Evolutionary conservation across 352 stramenopile species (phyloP).

Genomic region (Hyaloperonospora brassicae): DNA sequence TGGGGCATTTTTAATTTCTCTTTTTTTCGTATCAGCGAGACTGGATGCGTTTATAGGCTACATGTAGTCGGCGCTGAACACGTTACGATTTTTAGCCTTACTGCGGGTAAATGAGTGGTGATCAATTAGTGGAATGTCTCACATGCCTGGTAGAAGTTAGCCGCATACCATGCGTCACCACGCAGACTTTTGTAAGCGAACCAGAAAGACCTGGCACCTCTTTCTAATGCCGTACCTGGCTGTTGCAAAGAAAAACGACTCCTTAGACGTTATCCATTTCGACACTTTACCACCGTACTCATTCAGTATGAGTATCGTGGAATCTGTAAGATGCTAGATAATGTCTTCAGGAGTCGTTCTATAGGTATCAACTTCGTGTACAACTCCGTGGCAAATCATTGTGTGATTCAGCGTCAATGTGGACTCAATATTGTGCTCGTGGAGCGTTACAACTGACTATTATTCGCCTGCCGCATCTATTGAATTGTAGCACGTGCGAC

Average conservation of each 20-base stretch:
- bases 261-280: slow-evolving; percentile 93
- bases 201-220: slow-evolving; percentile 31
- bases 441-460: slow-evolving; percentile 79
- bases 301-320: slow-evolving; percentile 83
- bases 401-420: slow-evolving; percentile 92
- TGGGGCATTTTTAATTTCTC: no score
- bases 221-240: slow-evolving; percentile 49
- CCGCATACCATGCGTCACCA: slow-evolving; percentile 81
- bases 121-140: slow-evolving; percentile 53
- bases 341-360: slow-evolving; percentile 52
- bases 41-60: slow-evolving; percentile 71
- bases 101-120: no score
- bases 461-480: slow-evolving; percentile 89
- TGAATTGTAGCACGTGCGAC: slow-evolving; percentile 62
- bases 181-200: slow-evolving; percentile 35
- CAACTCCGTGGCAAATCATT: slow-evolving; percentile 85
- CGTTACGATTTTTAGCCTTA: no score
- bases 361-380: slow-evolving; percentile 37
- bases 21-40: slow-evolving; percentile 32
- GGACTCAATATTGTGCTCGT: slow-evolving; percentile 67
- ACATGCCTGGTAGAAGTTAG: slow-evolving; percentile 83
- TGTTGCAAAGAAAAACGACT: slow-evolving; percentile 68
- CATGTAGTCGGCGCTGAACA: slow-evolving; percentile 45
- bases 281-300: slow-evolving; percentile 88
- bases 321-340: slow-evolving; percentile 64